Base-by-base conservation (phyloP, 2,329 filamentous ascomycete genomes). In the Epichloe sibirici region DNA sequence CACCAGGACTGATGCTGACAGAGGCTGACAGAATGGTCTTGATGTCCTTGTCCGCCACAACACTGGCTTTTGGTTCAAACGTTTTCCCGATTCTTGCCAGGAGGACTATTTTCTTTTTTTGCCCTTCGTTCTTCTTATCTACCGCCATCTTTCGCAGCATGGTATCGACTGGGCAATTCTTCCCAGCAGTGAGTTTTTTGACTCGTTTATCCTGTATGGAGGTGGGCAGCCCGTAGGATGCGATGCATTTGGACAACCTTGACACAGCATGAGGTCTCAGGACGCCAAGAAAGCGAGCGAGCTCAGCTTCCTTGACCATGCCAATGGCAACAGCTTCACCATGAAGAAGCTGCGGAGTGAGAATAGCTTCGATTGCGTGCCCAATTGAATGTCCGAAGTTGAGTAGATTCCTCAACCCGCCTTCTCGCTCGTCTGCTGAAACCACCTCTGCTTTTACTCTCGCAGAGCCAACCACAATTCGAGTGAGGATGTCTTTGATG, bases 341-440 rank as follows among this genome's bases (percentile, higher is more conserved):
- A 63, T 98, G 93, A 6, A 98, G 80, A 39, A 98, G 83, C 68
- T 98, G 91, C 0, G 93, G 93, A 0, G 94, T 95, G 43, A 97
- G 76, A 45, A 98, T 90, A 31, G 93, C 93, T 71, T 98, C 93
- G 61, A 91, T 90, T 17, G 93, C 93, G 69, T 98, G 93, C 13
- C 93, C 93, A 59, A 98, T 97, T 1, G 93, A 97, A 67, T 98
- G 93, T 35, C 93, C 93, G 70, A 96, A 97, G 69, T 98, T 98
- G 56, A 98, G 77, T 51, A 98, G 77, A 67, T 98, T 98, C 56
- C 93, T 83, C 54, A 98, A 73, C 12, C 93, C 93, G 25, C 90
- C 90, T 70, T 98, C 93, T 58, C 90, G 83, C 72, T 98, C 93
- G 66, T 98, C 93, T 21, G 85, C 83, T 12, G 91, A 95, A 39